Conservation (phyloP, 2,329 filamentous ascomycete genomes). For the Penicillium brevicompactum region DNA sequence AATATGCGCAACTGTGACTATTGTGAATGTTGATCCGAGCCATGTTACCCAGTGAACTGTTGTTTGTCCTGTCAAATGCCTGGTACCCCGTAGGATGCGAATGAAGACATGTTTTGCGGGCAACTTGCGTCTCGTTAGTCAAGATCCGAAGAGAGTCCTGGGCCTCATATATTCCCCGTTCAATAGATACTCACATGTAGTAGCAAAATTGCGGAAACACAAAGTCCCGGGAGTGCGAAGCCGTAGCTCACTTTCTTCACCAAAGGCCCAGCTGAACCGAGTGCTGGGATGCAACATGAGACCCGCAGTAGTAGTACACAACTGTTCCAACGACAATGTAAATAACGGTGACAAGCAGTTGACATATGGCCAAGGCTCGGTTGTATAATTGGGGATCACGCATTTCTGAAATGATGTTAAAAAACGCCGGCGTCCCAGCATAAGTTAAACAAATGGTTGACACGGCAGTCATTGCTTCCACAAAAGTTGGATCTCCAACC, state of each 20-base stretch:
- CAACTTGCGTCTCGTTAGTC: neutral
- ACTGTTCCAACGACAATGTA: slow-evolving; percentile 5
- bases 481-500: neutral
- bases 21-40: slow-evolving; percentile 3
- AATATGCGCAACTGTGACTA: neutral
- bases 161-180: no score
- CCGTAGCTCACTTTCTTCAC: slow-evolving; percentile 7
- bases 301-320: slow-evolving; percentile 9
- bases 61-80: slow-evolving; percentile 3
- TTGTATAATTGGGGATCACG: slow-evolving; percentile 6
- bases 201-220: slow-evolving; percentile 5
- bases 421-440: slow-evolving; percentile 7
- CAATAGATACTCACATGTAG: slow-evolving; percentile 1
- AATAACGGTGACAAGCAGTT: neutral
- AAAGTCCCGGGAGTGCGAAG: slow-evolving; percentile 5
- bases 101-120: slow-evolving; percentile 3
- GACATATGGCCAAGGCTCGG: slow-evolving; percentile 1
- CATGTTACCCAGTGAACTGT: slow-evolving; percentile 9
- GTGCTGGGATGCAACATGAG: slow-evolving; percentile 9
- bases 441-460: slow-evolving; percentile 3
- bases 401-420: slow-evolving; percentile 9
- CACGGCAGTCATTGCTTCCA: slow-evolving; percentile 1
- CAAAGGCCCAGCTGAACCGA: slow-evolving; percentile 4
- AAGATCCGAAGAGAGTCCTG: no score
- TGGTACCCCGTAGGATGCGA: neutral